phyloP scores from a whole-genome alignment of 148 eudicot genomes.

The Heliosperma pusillum region DNA sequence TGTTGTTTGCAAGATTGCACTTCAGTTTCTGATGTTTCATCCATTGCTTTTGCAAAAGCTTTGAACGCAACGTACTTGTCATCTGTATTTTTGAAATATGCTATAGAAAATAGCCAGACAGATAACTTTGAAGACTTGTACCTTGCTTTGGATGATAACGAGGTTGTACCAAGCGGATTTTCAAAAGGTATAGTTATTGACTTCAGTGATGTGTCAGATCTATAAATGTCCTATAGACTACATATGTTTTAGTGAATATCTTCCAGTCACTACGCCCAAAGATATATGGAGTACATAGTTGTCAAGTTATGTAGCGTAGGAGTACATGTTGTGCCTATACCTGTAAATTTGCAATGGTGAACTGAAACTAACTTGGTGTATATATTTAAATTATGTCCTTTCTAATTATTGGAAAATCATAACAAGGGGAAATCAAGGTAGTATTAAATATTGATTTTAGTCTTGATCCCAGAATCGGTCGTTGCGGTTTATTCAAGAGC shows the following conservation, averaged over 20 bases:
- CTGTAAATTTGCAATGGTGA: background rate
- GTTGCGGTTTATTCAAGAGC: background rate
- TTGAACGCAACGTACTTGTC: conserved; percentile 75
- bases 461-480: background rate
- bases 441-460: background rate
- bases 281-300: background rate
- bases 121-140: conserved; percentile 61
- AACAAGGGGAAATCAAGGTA: background rate
- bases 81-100: conserved; percentile 67
- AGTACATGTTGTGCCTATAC: background rate
- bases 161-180: conserved; percentile 51
- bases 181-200: conserved; percentile 45
- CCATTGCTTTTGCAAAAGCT: conserved; percentile 61
- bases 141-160: conserved; percentile 58
- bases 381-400: too few relatives aligned
- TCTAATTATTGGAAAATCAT: background rate
- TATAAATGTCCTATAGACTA: too few relatives aligned
- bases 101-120: conserved; percentile 65
- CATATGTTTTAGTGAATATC: background rate
- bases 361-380: too few relatives aligned
- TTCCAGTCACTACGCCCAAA: background rate
- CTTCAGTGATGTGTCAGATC: background rate
- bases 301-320: background rate
- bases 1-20: conserved; percentile 80
- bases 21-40: conserved; percentile 46